Conservation (phyloP, 306 rosid genomes). For the Gastrolobium villosum region DNA sequence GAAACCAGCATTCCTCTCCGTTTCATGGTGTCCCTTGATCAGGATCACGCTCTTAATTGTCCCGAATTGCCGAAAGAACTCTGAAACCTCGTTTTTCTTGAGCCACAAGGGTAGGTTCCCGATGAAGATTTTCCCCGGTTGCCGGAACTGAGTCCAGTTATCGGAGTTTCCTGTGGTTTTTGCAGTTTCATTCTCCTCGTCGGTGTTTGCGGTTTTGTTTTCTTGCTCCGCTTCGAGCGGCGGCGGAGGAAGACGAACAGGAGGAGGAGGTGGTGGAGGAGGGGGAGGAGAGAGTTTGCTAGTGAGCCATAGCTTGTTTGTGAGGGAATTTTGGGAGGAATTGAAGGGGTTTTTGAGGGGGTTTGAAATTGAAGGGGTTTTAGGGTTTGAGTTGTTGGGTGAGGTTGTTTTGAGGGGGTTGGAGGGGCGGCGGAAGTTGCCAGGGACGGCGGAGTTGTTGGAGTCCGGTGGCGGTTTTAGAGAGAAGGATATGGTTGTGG, state of each 20-base stretch:
- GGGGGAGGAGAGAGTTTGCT: constrained; percentile 80
- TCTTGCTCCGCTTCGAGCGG: not conserved
- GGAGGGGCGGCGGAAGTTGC: constrained; percentile 74
- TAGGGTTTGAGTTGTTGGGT: constrained; percentile 40
- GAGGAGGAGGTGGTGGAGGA: constrained; percentile 18
- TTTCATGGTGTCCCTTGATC: constrained; percentile 70
- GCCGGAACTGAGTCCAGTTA: constrained; percentile 57
- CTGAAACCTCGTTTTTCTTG: constrained; percentile 73
- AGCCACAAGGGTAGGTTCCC: constrained; percentile 89
- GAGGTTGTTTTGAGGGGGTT: constrained; percentile 60
- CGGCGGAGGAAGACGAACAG: accelerated
- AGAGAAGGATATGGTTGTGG: constrained; percentile 52
- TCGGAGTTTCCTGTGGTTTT: constrained; percentile 6
- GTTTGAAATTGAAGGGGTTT: constrained; percentile 52
- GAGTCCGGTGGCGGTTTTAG: constrained; percentile 62
- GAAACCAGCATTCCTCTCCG: constrained; percentile 76
- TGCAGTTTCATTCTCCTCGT: constrained; percentile 21
- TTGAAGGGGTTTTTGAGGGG: constrained; percentile 63
- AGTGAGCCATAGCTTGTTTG: constrained; percentile 85
- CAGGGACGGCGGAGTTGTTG: constrained; percentile 47
- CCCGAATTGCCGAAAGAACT: constrained; percentile 91
- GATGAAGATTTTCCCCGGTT: constrained; percentile 86
- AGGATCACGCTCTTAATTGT: constrained; percentile 75
- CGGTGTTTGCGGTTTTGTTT: not conserved
- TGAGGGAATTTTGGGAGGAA: constrained; percentile 55